Percentiles rank a stretch among this genome's conserved stretches.
Evolutionary conservation across 768 basidiomycete genomes (phyloP).

Genomic region (Hypholoma fasciculare): DNA sequence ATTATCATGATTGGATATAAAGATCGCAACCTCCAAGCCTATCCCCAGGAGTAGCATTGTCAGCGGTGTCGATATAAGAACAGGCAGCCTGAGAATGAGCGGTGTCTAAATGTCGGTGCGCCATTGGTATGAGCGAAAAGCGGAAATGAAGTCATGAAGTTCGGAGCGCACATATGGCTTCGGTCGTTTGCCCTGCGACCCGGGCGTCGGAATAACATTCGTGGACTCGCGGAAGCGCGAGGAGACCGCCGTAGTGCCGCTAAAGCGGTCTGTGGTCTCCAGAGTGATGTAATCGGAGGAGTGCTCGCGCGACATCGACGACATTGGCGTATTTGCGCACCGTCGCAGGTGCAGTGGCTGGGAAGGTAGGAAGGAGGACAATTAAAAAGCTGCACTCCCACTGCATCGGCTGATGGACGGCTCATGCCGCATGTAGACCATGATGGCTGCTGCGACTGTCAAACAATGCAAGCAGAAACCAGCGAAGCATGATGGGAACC

Average conservation of each 20-base stretch:
- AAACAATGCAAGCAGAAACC: neutral
- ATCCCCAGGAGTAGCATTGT: conserved; percentile 48
- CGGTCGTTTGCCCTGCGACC: conserved; percentile 29
- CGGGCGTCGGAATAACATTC: conserved; percentile 50
- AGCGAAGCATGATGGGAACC: conserved; percentile 2
- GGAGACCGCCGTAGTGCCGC: conserved; percentile 19
- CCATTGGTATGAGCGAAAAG: neutral
- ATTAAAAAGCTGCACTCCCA: neutral
- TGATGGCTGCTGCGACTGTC: neutral
- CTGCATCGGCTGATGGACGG: conserved; percentile 2
- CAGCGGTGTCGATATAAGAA: conserved; percentile 38
- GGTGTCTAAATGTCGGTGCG: conserved; percentile 27
- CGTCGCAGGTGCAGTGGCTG: neutral
- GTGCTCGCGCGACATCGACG: conserved; percentile 8
- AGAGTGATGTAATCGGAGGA: conserved; percentile 9
- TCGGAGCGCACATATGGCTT: conserved; percentile 42
- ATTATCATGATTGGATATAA: conserved; percentile 38
- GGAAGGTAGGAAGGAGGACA: neutral
- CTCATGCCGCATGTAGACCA: conserved; percentile 3
- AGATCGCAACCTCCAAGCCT: conserved; percentile 45
- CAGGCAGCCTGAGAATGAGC: conserved; percentile 29
- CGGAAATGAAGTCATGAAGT: neutral
- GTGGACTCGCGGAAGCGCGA: conserved; percentile 44
- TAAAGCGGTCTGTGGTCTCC: conserved; percentile 12
- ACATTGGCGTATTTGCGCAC: neutral